Conservation (phyloP, 345 rosid species). For the Excoecaria cochinchinensis region DNA sequence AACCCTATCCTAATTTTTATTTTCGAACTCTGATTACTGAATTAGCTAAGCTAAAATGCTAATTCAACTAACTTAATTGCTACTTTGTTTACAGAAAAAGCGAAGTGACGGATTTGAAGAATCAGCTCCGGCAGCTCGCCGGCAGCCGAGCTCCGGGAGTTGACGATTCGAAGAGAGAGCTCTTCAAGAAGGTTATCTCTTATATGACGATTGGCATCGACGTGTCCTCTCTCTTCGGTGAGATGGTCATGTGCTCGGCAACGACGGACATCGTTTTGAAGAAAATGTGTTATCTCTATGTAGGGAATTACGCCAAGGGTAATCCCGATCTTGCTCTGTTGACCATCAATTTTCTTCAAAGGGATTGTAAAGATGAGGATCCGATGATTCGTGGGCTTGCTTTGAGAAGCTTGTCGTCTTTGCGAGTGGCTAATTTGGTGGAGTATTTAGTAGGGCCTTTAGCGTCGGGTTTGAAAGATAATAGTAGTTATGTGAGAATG, state of each 20-base stretch:
- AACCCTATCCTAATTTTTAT: background rate
- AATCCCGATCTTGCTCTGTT: slow-evolving; percentile 91
- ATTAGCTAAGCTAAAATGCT: background rate
- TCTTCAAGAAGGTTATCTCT: slow-evolving; percentile 91
- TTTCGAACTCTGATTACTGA: background rate
- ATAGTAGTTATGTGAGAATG: slow-evolving; percentile 77
- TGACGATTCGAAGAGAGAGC: slow-evolving; percentile 93
- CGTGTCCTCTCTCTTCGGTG: slow-evolving; percentile 88
- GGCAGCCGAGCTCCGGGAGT: slow-evolving; percentile 93
- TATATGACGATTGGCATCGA: slow-evolving; percentile 94
- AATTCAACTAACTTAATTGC: background rate
- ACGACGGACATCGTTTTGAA: slow-evolving; percentile 96
- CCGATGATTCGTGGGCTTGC: slow-evolving; percentile 99
- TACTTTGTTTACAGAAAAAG: slow-evolving; percentile 61
- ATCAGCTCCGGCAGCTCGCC: slow-evolving; percentile 94
- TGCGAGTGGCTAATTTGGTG: slow-evolving; percentile 84
- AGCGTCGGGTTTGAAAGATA: slow-evolving; percentile 78
- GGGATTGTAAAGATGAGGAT: slow-evolving; percentile 94
- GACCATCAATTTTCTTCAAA: slow-evolving; percentile 93
- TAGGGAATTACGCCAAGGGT: slow-evolving; percentile 93
- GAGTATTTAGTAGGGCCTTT: slow-evolving; percentile 97
- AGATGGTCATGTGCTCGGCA: slow-evolving; percentile 99
- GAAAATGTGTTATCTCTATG: slow-evolving; percentile 97
- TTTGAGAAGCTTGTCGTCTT: slow-evolving; percentile 80
- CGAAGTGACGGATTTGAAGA: slow-evolving; percentile 87